Percentiles rank a stretch among this genome's conserved stretches.
Conservation (phyloP, 768 basidiomycete genomes). For the Termitomyces sp. region DNA sequence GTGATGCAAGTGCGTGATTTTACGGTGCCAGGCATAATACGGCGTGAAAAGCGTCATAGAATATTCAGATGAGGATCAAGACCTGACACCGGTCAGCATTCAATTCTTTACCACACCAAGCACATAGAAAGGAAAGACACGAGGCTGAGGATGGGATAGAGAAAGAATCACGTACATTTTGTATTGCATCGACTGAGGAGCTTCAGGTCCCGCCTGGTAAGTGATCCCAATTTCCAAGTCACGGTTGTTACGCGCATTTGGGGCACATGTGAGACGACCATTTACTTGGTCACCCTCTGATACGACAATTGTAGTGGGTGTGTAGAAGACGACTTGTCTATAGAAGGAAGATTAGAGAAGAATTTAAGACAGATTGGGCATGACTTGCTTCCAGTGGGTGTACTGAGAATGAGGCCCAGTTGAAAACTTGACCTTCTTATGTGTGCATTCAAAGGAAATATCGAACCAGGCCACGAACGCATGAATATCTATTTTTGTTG, state of each 20-base stretch:
- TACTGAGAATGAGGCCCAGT: conserved; percentile 97
- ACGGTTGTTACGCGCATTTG: conserved; percentile 89
- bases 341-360: neutral
- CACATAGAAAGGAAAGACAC: conserved; percentile 10
- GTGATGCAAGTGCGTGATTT: neutral
- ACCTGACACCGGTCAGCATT: conserved; percentile 72
- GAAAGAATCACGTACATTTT: conserved; percentile 72
- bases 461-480: conserved; percentile 99
- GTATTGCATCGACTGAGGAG: conserved; percentile 49
- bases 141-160: conserved; percentile 6
- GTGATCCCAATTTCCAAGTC: conserved; percentile 88
- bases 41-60: neutral
- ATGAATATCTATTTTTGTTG: conserved; percentile 64
- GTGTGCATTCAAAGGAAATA: conserved; percentile 90
- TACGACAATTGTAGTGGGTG: conserved; percentile 68
- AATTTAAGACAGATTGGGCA: neutral
- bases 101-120: conserved; percentile 20
- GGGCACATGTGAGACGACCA: conserved; percentile 73
- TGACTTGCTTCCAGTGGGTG: conserved; percentile 90
- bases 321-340: conserved; percentile 98
- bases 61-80: conserved; percentile 36
- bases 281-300: conserved; percentile 64
- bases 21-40: neutral
- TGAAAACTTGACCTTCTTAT: conserved; percentile 93
- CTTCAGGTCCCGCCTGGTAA: conserved; percentile 46